Conservation (phyloP, 495 filamentous ascomycete genomes). For the Schizothecium vesticola region DNA sequence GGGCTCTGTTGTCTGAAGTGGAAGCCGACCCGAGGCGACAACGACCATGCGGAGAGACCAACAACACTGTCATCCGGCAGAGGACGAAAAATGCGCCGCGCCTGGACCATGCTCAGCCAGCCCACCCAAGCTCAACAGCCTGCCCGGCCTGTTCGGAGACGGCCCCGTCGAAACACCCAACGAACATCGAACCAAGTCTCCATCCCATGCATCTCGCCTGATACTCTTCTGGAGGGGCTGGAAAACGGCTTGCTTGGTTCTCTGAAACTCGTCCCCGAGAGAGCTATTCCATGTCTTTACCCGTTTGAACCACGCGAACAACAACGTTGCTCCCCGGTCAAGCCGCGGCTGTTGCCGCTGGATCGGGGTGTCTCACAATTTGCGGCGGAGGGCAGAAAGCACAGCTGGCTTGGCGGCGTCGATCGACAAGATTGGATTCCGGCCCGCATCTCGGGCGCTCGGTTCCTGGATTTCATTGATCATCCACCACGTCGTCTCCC, state of each 20-base stretch:
- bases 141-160: neutral
- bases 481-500: neutral
- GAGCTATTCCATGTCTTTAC: neutral
- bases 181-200: neutral
- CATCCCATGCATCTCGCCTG: neutral
- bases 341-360: slow-evolving; percentile 5
- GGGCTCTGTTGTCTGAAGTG: neutral
- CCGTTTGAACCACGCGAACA: neutral
- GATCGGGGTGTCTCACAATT: slow-evolving; percentile 7
- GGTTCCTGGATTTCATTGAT: neutral
- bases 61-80: neutral
- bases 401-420: neutral
- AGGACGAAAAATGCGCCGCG: neutral
- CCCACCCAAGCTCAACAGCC: neutral
- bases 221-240: neutral
- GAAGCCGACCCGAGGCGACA: neutral
- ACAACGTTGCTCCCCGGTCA: neutral
- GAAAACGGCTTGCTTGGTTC: neutral
- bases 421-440: neutral
- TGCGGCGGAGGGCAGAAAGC: neutral
- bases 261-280: neutral
- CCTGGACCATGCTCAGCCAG: neutral
- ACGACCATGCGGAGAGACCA: neutral
- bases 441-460: neutral
- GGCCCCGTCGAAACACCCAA: neutral